A percentile compares a stretch with the other conserved stretches of the same genome.
phyloP scores from a whole-genome alignment of 768 basidiomycete genomes.

The Hericium erinaceus region DNA sequence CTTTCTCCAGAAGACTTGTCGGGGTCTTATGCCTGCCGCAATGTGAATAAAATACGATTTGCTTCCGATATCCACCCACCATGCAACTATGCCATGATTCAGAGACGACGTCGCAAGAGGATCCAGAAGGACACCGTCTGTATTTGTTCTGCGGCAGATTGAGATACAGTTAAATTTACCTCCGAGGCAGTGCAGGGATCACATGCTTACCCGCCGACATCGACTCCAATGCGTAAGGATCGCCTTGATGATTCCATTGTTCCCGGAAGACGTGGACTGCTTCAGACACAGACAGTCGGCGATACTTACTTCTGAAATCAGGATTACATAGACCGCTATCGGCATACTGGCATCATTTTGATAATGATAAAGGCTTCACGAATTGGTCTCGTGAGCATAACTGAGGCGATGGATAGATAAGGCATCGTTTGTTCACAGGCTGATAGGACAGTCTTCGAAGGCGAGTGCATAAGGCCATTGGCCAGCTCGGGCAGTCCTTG shows the following conservation, averaged over 20 bases:
- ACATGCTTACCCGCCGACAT: conserved; percentile 24
- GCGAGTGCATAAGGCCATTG: too few species aligned
- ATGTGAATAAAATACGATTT: not conserved
- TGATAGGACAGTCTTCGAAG: too few species aligned
- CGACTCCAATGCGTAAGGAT: conserved; percentile 22
- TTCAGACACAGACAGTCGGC: too few species aligned
- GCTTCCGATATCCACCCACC: not conserved
- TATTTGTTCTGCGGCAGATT: not conserved
- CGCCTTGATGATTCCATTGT: not conserved
- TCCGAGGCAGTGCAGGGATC: conserved; percentile 20
- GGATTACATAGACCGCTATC: too few species aligned
- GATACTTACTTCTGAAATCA: too few species aligned
- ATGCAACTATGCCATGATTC: not conserved
- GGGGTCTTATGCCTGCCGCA: conserved; percentile 30
- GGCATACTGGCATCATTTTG: too few species aligned
- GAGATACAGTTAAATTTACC: not conserved
- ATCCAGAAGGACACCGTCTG: not conserved
- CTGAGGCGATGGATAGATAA: too few species aligned
- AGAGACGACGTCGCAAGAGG: not conserved
- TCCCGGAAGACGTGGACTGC: too few species aligned
- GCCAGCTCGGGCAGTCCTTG: too few species aligned
- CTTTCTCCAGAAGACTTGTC: conserved; percentile 35
- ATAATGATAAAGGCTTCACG: too few species aligned
- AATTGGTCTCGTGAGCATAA: too few species aligned
- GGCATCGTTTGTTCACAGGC: too few species aligned